phyloP scores from a whole-genome alignment of 805 yeast genomes.

The Babjeviella inositovora region DNA sequence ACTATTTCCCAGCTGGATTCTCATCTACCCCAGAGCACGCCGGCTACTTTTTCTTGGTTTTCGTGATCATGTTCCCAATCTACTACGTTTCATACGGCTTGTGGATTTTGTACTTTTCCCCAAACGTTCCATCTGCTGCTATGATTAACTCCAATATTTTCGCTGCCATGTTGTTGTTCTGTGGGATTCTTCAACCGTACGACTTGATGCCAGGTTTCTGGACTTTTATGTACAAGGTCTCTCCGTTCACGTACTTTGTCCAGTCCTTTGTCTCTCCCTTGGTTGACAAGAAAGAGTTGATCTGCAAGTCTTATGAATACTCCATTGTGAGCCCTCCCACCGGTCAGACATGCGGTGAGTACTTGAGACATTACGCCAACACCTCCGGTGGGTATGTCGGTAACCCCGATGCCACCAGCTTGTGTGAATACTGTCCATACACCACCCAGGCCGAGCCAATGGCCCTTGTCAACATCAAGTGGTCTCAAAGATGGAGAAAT shows the following conservation, averaged over 20 bases:
- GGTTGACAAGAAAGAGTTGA: not conserved
- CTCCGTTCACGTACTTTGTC: slow-evolving; percentile 31
- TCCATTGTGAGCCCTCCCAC: slow-evolving; percentile 7
- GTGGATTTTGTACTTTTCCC: slow-evolving; percentile 20
- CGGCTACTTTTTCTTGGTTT: slow-evolving; percentile 18
- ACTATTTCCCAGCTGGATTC: slow-evolving; percentile 31
- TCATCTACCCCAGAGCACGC: slow-evolving; percentile 12
- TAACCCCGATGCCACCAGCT: slow-evolving; percentile 14
- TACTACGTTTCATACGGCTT: slow-evolving; percentile 23
- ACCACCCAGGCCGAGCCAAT: slow-evolving; percentile 12
- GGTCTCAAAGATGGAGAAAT: slow-evolving; percentile 47
- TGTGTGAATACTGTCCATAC: slow-evolving; percentile 16
- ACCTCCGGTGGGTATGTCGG: slow-evolving; percentile 29
- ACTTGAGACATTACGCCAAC: slow-evolving; percentile 15
- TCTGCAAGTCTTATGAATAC: slow-evolving; percentile 1
- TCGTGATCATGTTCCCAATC: slow-evolving; percentile 25
- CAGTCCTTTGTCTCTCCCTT: slow-evolving; percentile 18
- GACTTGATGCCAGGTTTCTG: slow-evolving; percentile 35
- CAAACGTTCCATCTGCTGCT: slow-evolving; percentile 20
- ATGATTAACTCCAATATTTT: slow-evolving; percentile 20
- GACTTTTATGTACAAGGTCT: slow-evolving; percentile 26
- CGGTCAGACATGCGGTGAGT: slow-evolving; percentile 34
- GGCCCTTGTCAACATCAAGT: slow-evolving; percentile 15
- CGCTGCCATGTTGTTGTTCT: slow-evolving; percentile 14
- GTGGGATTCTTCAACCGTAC: slow-evolving; percentile 25